These are phyloP conservation scores for Scheffersomyces ergatensis DNA, from an alignment of 805 yeast genomes.

Conservation along the genomic window DNA sequence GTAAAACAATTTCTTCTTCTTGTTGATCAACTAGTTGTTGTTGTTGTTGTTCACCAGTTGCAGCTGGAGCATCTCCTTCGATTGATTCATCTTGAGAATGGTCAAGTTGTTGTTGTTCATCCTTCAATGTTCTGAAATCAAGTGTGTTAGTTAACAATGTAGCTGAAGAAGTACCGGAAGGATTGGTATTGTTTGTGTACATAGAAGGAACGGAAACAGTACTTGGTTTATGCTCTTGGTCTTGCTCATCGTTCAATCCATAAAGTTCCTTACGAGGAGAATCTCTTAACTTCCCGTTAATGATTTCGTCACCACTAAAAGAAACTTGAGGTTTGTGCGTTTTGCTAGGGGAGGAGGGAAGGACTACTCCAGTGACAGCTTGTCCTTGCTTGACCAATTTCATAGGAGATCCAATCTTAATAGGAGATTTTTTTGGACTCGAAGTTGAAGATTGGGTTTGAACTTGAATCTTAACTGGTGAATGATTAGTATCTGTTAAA, in stretches of 20 bases:
- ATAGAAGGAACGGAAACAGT: conserved; percentile 33
- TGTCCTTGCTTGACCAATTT: conserved; percentile 28
- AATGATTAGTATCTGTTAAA: neutral
- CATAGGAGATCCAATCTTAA: conserved; percentile 40
- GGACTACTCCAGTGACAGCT: conserved; percentile 16
- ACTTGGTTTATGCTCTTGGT: conserved; percentile 17
- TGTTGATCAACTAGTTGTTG: neutral
- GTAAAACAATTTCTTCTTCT: neutral
- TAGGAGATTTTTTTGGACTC: conserved; percentile 18
- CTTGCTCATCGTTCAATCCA: conserved; percentile 2
- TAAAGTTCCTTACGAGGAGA: conserved; percentile 4
- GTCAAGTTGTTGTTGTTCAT: neutral
- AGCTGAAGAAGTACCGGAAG: conserved; percentile 11
- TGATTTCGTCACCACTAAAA: conserved; percentile 17
- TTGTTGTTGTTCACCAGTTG: neutral
- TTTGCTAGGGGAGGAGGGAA: conserved; percentile 2
- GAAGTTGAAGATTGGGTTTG: neutral
- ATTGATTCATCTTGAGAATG: conserved; percentile 1
- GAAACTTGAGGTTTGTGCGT: neutral
- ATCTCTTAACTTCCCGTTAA: conserved; percentile 21
- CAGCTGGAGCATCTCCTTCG: neutral
- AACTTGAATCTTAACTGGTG: neutral
- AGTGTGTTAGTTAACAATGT: conserved; percentile 8
- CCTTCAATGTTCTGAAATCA: conserved; percentile 2
- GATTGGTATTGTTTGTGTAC: conserved; percentile 8